phyloP scores from a whole-genome alignment of 352 stramenopile species.

The Saprolegnia parasitica region DNA sequence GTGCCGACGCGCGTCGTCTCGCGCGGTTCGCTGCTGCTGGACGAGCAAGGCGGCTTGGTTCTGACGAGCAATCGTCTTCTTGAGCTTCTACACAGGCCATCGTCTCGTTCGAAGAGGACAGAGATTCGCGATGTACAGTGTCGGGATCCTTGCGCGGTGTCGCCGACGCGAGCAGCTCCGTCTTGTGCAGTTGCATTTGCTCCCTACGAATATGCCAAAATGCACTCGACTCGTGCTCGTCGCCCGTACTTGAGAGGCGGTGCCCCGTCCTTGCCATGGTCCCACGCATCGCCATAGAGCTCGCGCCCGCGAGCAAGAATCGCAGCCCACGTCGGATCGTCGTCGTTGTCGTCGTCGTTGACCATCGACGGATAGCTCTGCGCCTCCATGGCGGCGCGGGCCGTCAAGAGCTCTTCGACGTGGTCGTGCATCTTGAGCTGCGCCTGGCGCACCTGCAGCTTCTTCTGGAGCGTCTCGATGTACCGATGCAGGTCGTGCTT shows the following conservation, averaged over 20 bases:
- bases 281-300: conserved; percentile 61
- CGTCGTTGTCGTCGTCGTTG: not conserved
- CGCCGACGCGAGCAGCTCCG: conserved; percentile 65
- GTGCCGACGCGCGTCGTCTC: not conserved
- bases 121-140: not conserved
- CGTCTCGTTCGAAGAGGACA: not conserved
- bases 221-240: no score
- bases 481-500: conserved; percentile 61
- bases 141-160: conserved; percentile 21
- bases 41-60: conserved; percentile 21
- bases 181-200: conserved; percentile 66
- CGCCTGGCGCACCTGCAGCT: conserved; percentile 48
- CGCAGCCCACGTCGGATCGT: conserved; percentile 48
- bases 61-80: conserved; percentile 25
- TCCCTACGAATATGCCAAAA: conserved; percentile 39
- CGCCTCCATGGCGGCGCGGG: conserved; percentile 31
- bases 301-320: conserved; percentile 62
- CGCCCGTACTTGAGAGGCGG: conserved; percentile 38
- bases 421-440: conserved; percentile 59
- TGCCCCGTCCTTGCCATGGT: conserved; percentile 35
- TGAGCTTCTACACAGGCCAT: not conserved
- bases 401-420: conserved; percentile 61
- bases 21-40: conserved; percentile 8
- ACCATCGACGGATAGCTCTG: not conserved
- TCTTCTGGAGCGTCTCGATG: conserved; percentile 45